Percentiles rank a stretch among this genome's conserved stretches.
phyloP scores from a whole-genome alignment of 805 yeast species.

The Starmerella powellii region DNA sequence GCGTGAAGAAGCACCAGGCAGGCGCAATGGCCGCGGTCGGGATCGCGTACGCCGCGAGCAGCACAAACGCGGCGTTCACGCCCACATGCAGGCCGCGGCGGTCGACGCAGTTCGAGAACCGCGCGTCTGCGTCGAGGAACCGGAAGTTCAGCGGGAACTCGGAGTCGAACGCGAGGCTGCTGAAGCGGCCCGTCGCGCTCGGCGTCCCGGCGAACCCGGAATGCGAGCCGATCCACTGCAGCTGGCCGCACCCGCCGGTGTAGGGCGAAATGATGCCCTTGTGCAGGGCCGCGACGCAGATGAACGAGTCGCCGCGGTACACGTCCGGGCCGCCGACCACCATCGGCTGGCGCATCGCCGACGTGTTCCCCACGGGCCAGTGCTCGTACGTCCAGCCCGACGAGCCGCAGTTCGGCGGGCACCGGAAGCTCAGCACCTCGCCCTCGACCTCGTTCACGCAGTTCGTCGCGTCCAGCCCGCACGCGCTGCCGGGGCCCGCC shows the following conservation, averaged over 20 bases:
- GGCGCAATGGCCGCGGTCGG: slow-evolving; percentile 33
- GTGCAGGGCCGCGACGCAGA: slow-evolving; percentile 85
- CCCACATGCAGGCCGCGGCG: slow-evolving; percentile 47
- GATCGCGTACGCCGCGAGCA: slow-evolving; percentile 33
- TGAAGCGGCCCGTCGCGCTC: slow-evolving; percentile 42
- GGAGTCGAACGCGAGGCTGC: slow-evolving; percentile 46
- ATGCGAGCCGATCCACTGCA: slow-evolving; percentile 46
- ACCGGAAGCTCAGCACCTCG: slow-evolving; percentile 46
- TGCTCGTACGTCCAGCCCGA: slow-evolving; percentile 67
- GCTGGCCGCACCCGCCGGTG: slow-evolving; percentile 66
- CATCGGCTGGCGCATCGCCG: slow-evolving; percentile 57
- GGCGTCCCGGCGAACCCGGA: slow-evolving; percentile 36
- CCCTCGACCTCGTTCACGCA: slow-evolving; percentile 37
- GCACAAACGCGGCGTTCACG: slow-evolving; percentile 50
- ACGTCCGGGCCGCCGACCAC: slow-evolving; percentile 54
- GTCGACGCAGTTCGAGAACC: slow-evolving; percentile 41
- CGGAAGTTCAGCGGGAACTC: slow-evolving; percentile 65
- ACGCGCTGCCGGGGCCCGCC: slow-evolving; percentile 62
- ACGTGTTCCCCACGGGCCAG: slow-evolving; percentile 56
- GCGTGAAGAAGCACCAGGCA: slow-evolving; percentile 49
- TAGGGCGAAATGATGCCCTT: slow-evolving; percentile 64
- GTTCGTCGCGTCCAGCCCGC: slow-evolving; percentile 58
- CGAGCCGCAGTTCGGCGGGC: slow-evolving; percentile 80
- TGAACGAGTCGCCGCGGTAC: slow-evolving; percentile 77
- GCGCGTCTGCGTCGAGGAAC: slow-evolving; percentile 36